phyloP scores from a whole-genome alignment of 176 grass and related monocot species.

The Dactylis glomerata region DNA sequence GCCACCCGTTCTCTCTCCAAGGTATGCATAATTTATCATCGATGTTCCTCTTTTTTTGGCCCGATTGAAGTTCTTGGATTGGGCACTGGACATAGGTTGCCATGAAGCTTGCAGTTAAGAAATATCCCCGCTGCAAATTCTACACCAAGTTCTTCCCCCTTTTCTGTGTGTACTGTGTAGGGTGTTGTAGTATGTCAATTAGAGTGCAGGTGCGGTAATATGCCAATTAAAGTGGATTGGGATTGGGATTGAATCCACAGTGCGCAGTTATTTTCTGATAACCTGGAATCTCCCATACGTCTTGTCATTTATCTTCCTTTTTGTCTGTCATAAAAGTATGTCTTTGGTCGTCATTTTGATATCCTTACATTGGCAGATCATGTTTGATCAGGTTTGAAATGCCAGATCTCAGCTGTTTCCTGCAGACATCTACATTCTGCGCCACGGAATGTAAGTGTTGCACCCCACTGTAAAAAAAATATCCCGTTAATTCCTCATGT shows the following conservation, averaged over 20 bases:
- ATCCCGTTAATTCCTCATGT: not conserved
- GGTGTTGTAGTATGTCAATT: not conserved
- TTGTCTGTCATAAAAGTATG: not conserved
- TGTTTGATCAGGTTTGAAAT: constrained; percentile 39
- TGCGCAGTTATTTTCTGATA: not conserved
- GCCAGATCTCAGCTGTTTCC: not conserved
- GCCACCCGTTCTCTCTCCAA: not conserved
- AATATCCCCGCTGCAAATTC: not conserved
- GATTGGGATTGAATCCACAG: not conserved
- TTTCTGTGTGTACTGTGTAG: not conserved
- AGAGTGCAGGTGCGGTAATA: not conserved
- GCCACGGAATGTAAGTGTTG: not conserved
- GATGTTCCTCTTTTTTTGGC: not conserved
- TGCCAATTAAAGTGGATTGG: not conserved
- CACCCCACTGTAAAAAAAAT: too few species aligned
- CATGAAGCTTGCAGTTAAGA: not conserved
- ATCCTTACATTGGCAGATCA: constrained; percentile 35
- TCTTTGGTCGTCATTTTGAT: constrained; percentile 10
- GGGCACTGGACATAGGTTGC: not conserved
- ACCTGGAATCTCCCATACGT: not conserved
- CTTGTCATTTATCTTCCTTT: not conserved
- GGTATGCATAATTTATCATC: not conserved
- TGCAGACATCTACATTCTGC: not conserved
- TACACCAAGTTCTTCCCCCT: not conserved
- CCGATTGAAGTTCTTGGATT: not conserved